Conservation (phyloP, 345 rosid genomes). For the Camelina hispida region DNA sequence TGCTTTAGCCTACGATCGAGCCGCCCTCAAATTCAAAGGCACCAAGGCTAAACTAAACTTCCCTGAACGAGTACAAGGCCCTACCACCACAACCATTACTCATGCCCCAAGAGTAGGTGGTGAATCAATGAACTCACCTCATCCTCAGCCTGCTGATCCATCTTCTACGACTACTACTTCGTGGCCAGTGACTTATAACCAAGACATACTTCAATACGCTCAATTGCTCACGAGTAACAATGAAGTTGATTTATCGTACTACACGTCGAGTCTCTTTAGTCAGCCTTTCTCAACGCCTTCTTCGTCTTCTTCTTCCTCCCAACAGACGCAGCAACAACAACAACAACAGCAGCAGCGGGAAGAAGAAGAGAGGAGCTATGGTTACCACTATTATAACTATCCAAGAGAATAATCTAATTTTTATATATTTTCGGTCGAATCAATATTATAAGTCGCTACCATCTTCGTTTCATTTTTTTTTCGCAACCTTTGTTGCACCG, state of each 20-base stretch:
- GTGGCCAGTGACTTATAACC: conserved; percentile 51
- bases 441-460: conserved; percentile 7
- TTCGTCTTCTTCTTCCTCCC: conserved; percentile 46
- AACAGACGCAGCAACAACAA: conserved; percentile 19
- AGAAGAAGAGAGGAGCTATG: conserved; percentile 38
- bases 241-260: conserved; percentile 63
- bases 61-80: conserved; percentile 78
- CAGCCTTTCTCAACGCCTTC: conserved; percentile 48
- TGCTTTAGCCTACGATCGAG: conserved; percentile 83
- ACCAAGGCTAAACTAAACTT: conserved; percentile 92
- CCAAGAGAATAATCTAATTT: conserved; percentile 40
- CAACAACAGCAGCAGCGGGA: conserved; percentile 26
- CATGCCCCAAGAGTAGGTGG: conserved; percentile 2
- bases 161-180: conserved; percentile 38
- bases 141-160: conserved; percentile 28
- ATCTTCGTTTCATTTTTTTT: conserved; percentile 2
- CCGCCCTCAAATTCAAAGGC: conserved; percentile 94
- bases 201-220: conserved; percentile 76
- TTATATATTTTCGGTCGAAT: not conserved
- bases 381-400: conserved; percentile 40
- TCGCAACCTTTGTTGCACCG: conserved; percentile 25
- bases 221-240: conserved; percentile 70
- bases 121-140: conserved; percentile 32
- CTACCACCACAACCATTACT: conserved; percentile 33
- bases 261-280: conserved; percentile 61